phyloP scores from a whole-genome alignment of 805 yeast genomes.

The Phaffomyces opuntiae region DNA sequence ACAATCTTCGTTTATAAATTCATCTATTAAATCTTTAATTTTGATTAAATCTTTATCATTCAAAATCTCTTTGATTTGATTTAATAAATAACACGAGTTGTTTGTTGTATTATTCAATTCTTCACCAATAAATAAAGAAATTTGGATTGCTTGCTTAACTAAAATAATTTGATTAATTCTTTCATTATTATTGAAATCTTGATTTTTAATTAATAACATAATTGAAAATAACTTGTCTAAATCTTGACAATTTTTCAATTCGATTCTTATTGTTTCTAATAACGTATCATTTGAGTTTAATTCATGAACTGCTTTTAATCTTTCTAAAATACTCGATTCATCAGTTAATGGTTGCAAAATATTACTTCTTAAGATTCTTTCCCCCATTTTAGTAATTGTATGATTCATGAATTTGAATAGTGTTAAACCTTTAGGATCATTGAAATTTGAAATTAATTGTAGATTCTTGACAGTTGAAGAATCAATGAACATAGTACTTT shows the following conservation, averaged over 20 bases:
- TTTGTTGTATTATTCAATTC: conserved; percentile 9
- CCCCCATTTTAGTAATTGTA: conserved; percentile 42
- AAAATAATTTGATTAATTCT: conserved; percentile 33
- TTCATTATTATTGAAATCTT: conserved; percentile 14
- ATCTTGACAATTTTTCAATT: conserved; percentile 29
- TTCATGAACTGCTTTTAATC: conserved; percentile 33
- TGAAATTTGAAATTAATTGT: conserved; percentile 31
- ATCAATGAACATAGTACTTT: conserved; percentile 38
- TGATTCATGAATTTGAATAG: conserved; percentile 31
- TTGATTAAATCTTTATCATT: conserved; percentile 17
- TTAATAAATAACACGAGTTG: conserved; percentile 13
- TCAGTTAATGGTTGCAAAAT: conserved; percentile 43
- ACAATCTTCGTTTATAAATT: conserved; percentile 35
- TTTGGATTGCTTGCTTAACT: conserved; percentile 29
- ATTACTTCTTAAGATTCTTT: conserved; percentile 32
- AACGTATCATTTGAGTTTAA: conserved; percentile 19
- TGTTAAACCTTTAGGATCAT: conserved; percentile 25
- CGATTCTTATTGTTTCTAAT: conserved; percentile 13
- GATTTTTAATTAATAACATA: conserved; percentile 24
- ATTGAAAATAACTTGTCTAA: conserved; percentile 34
- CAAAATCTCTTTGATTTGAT: conserved; percentile 26
- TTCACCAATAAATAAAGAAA: conserved; percentile 13
- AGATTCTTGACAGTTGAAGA: conserved; percentile 30
- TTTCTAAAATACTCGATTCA: conserved; percentile 25
- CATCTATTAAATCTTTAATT: conserved; percentile 24